Base-by-base conservation (phyloP, 2,329 filamentous ascomycete species). In the Alternaria brassicicola region DNA sequence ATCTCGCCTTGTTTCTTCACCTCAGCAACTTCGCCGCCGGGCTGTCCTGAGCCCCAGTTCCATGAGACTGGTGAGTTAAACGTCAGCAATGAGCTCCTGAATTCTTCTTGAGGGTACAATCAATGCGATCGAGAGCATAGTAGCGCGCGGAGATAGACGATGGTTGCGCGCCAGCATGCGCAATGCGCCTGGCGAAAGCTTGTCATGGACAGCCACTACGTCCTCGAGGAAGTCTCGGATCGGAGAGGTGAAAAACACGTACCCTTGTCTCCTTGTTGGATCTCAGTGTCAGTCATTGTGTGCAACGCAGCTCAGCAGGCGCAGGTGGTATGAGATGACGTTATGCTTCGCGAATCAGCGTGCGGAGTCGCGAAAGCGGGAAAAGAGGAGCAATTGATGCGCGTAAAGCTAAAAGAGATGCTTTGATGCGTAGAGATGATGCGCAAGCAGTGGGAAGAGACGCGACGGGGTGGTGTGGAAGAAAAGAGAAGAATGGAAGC, bases 1-100 rank as follows among this genome's bases (percentile, higher is more conserved):
- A 88, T 77, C 67, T 87, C 82, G 74, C 86, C 87, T 35, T 86
- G 77, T 28, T 82, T 80, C 74, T 86, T 83, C 54, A 86, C 86
- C 42, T 81, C 84, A 58, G 81, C 81, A 53, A 86, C 86, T 43
- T 79, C 83, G 55, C 87, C 88, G 50, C 79, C 78, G 1, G 87
- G 86, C 21, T 82, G 76, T 55, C 82, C 81, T 56, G 81, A 79
- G 57, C 81, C 80, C 85, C 85, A 88, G 71, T 83, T 81, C 87
- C 86, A 89, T 57, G 85, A 86, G 68, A 89, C 87, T 89, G 33
- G n/a, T 23, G 25, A 33, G 19, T 31, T 12, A 52, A 12, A 39
- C 42, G 46, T 60, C 35, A 67, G 64, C 46, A 21, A 15, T 35
- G 5, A 42, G 36, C 13, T 28, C 53, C 3, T 3, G 39, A 28